Conservation (phyloP, 768 basidiomycete genomes). For the Lentinula detonsa region DNA sequence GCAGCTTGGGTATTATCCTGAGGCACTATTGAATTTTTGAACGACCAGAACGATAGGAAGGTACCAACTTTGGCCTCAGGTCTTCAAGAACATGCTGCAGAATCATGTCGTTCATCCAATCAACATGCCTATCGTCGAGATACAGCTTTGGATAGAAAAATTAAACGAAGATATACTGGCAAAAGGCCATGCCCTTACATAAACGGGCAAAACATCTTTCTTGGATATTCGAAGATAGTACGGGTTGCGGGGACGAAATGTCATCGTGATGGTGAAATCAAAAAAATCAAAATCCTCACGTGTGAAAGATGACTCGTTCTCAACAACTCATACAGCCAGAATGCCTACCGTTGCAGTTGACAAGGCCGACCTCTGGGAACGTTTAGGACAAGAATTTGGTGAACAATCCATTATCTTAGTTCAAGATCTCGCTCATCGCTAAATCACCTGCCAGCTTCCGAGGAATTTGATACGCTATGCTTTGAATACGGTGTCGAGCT, state of each 20-base stretch:
- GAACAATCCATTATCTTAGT: constrained; percentile 14
- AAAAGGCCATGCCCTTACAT: constrained; percentile 36
- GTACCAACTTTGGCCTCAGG: constrained; percentile 61
- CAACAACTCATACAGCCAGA: neutral
- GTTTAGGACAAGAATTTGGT: constrained; percentile 84
- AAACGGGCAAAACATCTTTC: constrained; percentile 69
- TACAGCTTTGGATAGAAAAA: constrained; percentile 48
- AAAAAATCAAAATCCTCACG: neutral
- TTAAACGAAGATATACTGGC: neutral
- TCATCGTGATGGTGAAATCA: neutral
- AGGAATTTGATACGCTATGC: constrained; percentile 91
- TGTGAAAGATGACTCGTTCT: neutral
- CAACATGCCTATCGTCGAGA: constrained; percentile 80
- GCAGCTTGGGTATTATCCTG: constrained; percentile 65
- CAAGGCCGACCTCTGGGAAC: constrained; percentile 89
- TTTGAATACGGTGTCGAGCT: constrained; percentile 98
- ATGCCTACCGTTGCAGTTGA: constrained; percentile 97
- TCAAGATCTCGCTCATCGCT: constrained; percentile 9
- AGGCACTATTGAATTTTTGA: neutral
- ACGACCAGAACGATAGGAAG: constrained; percentile 12
- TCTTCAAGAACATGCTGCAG: constrained; percentile 79
- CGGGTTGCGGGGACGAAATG: constrained; percentile 66
- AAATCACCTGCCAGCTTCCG: constrained; percentile 55
- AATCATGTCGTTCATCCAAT: constrained; percentile 85
- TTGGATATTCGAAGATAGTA: constrained; percentile 81